A percentile compares a stretch with the other conserved stretches of the same genome.
Evolutionary conservation across 2,329 filamentous ascomycete species (phyloP).

Genomic region (Daldinia sp.): DNA sequence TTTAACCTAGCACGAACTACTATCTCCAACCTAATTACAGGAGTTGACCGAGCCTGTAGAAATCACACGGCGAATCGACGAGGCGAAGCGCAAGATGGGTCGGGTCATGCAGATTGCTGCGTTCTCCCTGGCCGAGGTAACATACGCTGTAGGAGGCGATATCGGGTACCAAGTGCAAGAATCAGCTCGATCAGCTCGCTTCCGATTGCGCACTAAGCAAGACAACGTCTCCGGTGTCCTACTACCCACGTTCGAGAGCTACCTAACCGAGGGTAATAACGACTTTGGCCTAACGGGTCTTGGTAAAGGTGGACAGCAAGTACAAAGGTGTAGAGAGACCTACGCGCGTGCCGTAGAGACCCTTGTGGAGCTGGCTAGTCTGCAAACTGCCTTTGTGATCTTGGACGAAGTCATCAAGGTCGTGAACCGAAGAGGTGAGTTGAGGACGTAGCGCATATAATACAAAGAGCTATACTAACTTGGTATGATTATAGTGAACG

Average conservation of each 20-base stretch:
- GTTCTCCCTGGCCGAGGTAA: slow-evolving; percentile 96
- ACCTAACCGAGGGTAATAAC: slow-evolving; percentile 87
- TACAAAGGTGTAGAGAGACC: slow-evolving; percentile 93
- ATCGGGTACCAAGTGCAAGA: slow-evolving; percentile 98
- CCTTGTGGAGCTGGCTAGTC: slow-evolving; percentile 90
- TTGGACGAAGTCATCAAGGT: slow-evolving; percentile 99
- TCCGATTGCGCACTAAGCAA: slow-evolving; percentile 93
- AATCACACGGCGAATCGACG: slow-evolving; percentile 96
- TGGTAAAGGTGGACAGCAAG: slow-evolving; percentile 96
- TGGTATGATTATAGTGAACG: slow-evolving; percentile 74
- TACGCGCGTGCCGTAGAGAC: slow-evolving; percentile 97
- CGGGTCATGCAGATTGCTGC: slow-evolving; percentile 99
- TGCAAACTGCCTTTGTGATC: slow-evolving; percentile 98
- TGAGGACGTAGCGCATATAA: slow-evolving; percentile 33
- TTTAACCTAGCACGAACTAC: not conserved
- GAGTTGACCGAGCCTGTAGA: slow-evolving; percentile 64
- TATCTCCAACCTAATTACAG: not conserved
- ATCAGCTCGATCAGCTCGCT: slow-evolving; percentile 90
- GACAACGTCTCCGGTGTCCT: slow-evolving; percentile 99
- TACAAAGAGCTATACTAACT: slow-evolving; percentile 47
- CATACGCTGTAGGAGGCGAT: slow-evolving; percentile 94
- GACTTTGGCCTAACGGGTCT: slow-evolving; percentile 96
- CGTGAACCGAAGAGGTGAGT: slow-evolving; percentile 89
- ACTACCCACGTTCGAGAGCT: slow-evolving; percentile 93
- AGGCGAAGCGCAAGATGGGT: slow-evolving; percentile 99